Base-by-base conservation (phyloP, 2,329 filamentous ascomycete species). In the Cladosporium velox region DNA sequence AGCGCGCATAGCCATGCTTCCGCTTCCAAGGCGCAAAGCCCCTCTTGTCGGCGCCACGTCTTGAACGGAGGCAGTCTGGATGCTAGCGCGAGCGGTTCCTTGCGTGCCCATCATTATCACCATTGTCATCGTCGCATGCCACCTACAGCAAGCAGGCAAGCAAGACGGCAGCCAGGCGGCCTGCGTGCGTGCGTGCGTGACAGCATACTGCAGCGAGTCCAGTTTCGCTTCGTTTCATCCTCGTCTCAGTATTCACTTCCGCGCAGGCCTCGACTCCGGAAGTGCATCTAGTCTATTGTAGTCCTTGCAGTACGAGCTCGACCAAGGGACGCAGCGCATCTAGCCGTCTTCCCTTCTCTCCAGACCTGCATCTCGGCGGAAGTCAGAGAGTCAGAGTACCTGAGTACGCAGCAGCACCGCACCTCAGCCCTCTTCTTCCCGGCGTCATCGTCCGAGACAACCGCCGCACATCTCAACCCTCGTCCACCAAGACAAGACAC, bases 381-480 rank as follows among this genome's bases (percentile, higher is more conserved):
- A 32, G 52, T 55, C 41, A 55, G 28, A 32, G 28, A 55, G 52
- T 24, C 52, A 55, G 52, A 55, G 52, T 55, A 55, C 52, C 52
- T 32, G 52, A 55, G 52, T 55, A 55, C 52, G 52, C 32, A 32
- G 51, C 26, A 21, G 18, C 28, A 6, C 28, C 28, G 28, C 28
- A 30, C 28, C 52, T 55, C 52, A 55, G 52, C 52, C 52, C 52
- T 55, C 28, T 32, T 32, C 52, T n/a, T 55, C 52, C 52, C 52
- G 52, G 52, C 52, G 52, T 55, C 52, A 55, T 55, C 52, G 52
- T 55, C 52, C 52, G 52, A 55, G 52, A 55, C 52, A 55, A 55
- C 52, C 52, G 52, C 52, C 52, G 28, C 52, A 55, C 52, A 55
- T 30, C 52, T 55, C 52, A 32, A 55, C 52, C 52, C 52, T 55